Base-by-base conservation (phyloP, 139 green algal species). In the Pycnococcus provasolii region DNA sequence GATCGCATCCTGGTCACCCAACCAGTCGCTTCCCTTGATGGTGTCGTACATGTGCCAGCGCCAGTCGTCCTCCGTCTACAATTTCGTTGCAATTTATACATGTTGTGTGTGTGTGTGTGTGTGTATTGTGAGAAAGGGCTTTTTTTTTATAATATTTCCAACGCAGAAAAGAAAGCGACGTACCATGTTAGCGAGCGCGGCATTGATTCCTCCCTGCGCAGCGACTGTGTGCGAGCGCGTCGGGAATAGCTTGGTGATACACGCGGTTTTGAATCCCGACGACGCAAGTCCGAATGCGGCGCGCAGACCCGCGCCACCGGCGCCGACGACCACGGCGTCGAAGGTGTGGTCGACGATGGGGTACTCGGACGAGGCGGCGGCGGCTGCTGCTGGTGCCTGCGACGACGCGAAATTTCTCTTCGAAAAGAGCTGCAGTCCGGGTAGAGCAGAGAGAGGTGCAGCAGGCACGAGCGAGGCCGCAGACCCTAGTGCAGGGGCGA, bases 181-280 rank as follows among this genome's bases (percentile, higher is more conserved):
- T 26, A 26, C 26, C 94, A 98, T 98, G 84, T 99, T 99, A 50
- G 87, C 94, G 3, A 99, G 83, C 0, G 94, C 94, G 2, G 94
- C 93, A 76, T 99, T 99, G 81, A 99, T 99, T 61, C 94, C 94
- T 40, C 77, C 77, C 81, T 99, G 92, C 0, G 94, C 94, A 13
- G 94, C 94, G 2, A 99, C 94, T 1, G 94, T 99, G 81, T 99
- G 94, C 8, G 88, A 96, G 9, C 94, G 79, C 4, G 94, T 99
- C n/a, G 94, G 94, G 65, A 99, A 99, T 41, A 99, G 83, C 82
- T 99, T 99, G 60, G 94, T 99, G 72, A 99, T 92, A 78, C 91
- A 98, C 84, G 92, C 94, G 68, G 94, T 94, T 52, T 97, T 98
- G 73, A 98, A 90, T 47, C 94, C 94, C 42, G 81, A 70, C 78